phyloP scores from a whole-genome alignment of 495 filamentous ascomycete species.

The Neurospora pannonica region DNA sequence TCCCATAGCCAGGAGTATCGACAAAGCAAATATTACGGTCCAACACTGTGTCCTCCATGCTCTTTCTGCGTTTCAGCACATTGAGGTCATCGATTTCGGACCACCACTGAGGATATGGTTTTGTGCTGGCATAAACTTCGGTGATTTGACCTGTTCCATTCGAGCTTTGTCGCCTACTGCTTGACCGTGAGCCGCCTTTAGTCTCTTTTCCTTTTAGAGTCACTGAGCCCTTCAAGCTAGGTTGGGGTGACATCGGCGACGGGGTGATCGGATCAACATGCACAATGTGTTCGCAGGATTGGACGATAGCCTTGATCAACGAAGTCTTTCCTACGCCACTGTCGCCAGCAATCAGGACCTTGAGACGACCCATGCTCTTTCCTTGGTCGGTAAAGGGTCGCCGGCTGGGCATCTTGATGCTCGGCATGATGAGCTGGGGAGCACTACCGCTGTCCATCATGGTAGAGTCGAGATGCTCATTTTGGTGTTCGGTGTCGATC shows the following conservation, averaged over 20 bases:
- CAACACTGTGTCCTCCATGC: slow-evolving; percentile 68
- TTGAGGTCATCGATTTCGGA: slow-evolving; percentile 73
- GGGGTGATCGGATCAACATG: slow-evolving; percentile 75
- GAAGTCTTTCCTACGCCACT: slow-evolving; percentile 82
- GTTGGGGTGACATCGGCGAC: slow-evolving; percentile 19
- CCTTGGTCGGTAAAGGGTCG: slow-evolving; percentile 86
- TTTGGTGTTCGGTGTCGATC: slow-evolving; percentile 2
- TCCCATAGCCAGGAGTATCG: slow-evolving; percentile 72
- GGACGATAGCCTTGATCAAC: slow-evolving; percentile 85
- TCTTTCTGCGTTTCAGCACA: slow-evolving; percentile 64
- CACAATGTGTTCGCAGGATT: slow-evolving; percentile 91
- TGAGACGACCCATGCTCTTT: slow-evolving; percentile 74
- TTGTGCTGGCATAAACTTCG: slow-evolving; percentile 88
- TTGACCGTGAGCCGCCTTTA: neutral
- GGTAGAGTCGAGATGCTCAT: slow-evolving; percentile 8
- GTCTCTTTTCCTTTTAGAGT: neutral
- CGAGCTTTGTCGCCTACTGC: neutral
- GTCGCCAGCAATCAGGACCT: slow-evolving; percentile 78
- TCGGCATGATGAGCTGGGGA: slow-evolving; percentile 95
- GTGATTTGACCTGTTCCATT: slow-evolving; percentile 45
- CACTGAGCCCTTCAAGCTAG: slow-evolving; percentile 10
- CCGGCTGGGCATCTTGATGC: slow-evolving; percentile 87
- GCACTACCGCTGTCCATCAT: slow-evolving; percentile 46
- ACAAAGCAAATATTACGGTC: slow-evolving; percentile 95
- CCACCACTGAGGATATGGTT: slow-evolving; percentile 91